phyloP scores from a whole-genome alignment of 169 alveolate genomes.

The Plasmodium sp. region DNA sequence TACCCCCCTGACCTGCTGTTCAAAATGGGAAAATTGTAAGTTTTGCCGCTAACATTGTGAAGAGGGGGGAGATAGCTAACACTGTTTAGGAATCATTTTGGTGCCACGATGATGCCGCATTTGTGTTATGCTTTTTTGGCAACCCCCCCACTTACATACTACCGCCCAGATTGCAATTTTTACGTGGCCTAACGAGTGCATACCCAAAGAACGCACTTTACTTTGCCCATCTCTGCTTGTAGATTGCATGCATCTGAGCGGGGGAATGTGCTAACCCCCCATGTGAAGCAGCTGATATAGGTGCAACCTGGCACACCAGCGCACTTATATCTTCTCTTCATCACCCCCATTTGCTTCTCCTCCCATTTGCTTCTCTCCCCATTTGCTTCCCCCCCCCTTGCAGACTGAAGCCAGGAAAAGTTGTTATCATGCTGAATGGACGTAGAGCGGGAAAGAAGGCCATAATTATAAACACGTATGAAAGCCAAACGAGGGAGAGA shows the following conservation, averaged over 20 bases:
- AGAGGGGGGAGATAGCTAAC: neutral
- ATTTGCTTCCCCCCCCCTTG: slow-evolving; percentile 73
- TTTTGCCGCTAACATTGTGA: neutral
- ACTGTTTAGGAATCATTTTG: neutral
- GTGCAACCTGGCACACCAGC: neutral
- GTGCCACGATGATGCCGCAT: neutral
- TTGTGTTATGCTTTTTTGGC: neutral
- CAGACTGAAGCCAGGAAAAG: slow-evolving; percentile 97
- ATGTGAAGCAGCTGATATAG: neutral
- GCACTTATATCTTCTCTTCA: neutral
- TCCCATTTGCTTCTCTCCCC: neutral
- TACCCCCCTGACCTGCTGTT: neutral
- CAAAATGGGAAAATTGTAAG: slow-evolving; percentile 77
- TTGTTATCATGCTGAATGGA: slow-evolving; percentile 97
- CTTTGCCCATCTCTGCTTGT: neutral
- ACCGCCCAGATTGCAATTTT: neutral
- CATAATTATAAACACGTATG: slow-evolving; percentile 95
- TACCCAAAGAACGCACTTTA: neutral
- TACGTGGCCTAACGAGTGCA: neutral
- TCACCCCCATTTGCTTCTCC: neutral
- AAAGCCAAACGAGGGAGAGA: slow-evolving; percentile 95
- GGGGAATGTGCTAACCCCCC: neutral
- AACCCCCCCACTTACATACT: neutral
- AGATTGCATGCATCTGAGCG: neutral
- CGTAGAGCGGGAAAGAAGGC: slow-evolving; percentile 99